Base-by-base conservation (phyloP, 495 filamentous ascomycete genomes). In the Hypoxylon lienhwacheense region DNA sequence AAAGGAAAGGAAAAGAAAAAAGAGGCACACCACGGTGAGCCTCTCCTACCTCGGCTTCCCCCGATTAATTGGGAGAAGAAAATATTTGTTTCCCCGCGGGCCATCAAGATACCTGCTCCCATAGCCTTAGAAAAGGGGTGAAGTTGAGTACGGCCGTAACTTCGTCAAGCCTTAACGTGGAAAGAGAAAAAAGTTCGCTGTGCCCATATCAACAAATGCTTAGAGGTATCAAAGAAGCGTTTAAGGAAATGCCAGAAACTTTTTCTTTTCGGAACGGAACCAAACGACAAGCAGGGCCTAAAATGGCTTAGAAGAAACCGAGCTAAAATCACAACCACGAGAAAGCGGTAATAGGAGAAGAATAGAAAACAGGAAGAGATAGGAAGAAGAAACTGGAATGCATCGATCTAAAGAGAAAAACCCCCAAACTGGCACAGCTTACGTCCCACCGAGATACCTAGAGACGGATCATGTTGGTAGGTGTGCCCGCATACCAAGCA, bases 211-310 rank as follows among this genome's bases (percentile, higher is more conserved):
- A 61, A 60, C 41, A 53, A 64, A 65, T 61, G 65, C 65, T 52
- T 55, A 39, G 58, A 67, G 65, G 65, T 67, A 67, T 67, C 65
- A 67, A 67, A 63, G 48, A 63, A 61, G 54, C 50, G 36, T 58
- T 56, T 48, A 63, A 55, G 54, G 58, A 67, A 64, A 65, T 63
- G 52, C 62, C 62, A 63, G 57, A 55, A 65, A 65, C 60, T 64
- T 67, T 65, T 66, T 64, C 56, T 64, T 67, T 63, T 63, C 29
- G 53, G 44, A 55, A 62, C 47, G 48, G 48, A 58, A 54, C 52
- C 55, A 58, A 61, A 49, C 31, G 17, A 55, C 36, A 56, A 37
- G 12, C 42, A 61, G 25, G 10, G 8, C 14, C 40, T 26, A 20
- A 17, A 22, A 44, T 32, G n/a, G n/a, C n/a, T 47, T 46, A 36